Evolutionary conservation across 768 basidiomycete genomes (phyloP), one percentile per base, ranked within the genome.

Genomic region (Leccinum sublutescens): DNA sequence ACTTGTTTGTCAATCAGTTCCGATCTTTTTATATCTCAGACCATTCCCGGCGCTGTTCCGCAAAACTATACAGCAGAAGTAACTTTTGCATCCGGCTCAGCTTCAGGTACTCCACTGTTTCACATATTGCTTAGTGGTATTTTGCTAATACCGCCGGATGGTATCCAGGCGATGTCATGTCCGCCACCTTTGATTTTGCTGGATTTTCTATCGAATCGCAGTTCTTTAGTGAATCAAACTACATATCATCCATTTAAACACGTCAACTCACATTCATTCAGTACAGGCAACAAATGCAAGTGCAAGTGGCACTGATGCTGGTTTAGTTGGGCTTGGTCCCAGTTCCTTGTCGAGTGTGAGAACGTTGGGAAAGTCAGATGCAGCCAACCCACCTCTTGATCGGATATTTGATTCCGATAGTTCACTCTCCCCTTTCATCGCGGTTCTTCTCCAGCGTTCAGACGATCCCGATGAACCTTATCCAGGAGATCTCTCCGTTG

Each of bases 401-500:
- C 79, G 84, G 48, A 84, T 89, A 60, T 91, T 92, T 69, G 68
- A 72, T 7, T 81, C 85, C 62, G 79, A 89, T 66, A 71, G 74
- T 9, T 75, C 81, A n/a, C 74, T 82, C 2, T 80, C 85, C 0
- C 87, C 88, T 67, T 82, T 74, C 61, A 76, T 91, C 56, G 82
- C 87, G 0, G 75, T 91, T 59, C 79, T 87, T 33, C 80, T 92
- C 29, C 82, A 84, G 29, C 83, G 90, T 23, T 75, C 79, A 11
- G 72, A 81, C 59, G 87, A 85, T 65, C 81, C 82, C 11, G 71
- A 73, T 1, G 77, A 82, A 43, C 74, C 68, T 10, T 82, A 80
- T 51, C 80, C 80, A 1, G 89, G 90, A 4, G 79, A 84, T 56
- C 74, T 91, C 51, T 83, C 87, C 3, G 74, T 91, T 15, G 84